Conservation (phyloP, 108 stramenopile species). For the Parietichytrium sp. region DNA sequence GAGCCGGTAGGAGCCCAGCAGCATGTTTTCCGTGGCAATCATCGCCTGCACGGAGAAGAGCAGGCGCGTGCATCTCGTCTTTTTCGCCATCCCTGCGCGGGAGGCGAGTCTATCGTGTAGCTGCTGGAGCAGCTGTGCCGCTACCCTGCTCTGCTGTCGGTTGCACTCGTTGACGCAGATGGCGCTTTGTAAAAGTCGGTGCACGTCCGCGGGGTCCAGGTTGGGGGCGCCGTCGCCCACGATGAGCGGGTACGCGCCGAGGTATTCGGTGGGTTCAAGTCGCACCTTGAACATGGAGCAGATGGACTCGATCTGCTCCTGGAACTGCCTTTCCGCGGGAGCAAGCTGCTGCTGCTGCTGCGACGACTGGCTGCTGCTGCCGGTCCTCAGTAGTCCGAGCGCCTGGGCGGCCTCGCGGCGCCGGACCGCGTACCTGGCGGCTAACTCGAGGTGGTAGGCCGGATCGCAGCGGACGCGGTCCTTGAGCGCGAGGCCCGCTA, state of each 20-base stretch:
- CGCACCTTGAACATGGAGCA: background rate
- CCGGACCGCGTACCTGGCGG: background rate
- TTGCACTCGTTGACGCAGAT: background rate
- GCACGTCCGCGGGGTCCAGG: background rate
- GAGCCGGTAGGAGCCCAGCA: background rate
- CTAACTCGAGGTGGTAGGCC: background rate
- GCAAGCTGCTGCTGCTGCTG: too few species aligned
- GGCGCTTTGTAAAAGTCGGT: background rate
- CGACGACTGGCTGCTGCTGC: background rate
- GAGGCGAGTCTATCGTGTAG: background rate
- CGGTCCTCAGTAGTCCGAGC: background rate
- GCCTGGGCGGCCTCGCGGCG: constrained; percentile 12
- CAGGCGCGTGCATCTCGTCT: background rate
- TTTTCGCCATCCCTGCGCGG: background rate
- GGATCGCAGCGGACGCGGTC: background rate
- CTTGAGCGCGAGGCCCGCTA: background rate
- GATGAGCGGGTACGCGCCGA: background rate
- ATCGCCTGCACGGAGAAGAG: background rate
- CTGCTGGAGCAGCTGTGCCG: background rate
- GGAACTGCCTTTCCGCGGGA: too few species aligned
- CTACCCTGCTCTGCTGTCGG: background rate
- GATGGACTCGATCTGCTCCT: background rate
- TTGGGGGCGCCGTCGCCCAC: background rate
- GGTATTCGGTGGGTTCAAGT: background rate
- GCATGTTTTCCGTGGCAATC: background rate